Conservation (phyloP, 2,329 filamentous ascomycete species). For the Pseudopyrenochaeta lycopersici region DNA sequence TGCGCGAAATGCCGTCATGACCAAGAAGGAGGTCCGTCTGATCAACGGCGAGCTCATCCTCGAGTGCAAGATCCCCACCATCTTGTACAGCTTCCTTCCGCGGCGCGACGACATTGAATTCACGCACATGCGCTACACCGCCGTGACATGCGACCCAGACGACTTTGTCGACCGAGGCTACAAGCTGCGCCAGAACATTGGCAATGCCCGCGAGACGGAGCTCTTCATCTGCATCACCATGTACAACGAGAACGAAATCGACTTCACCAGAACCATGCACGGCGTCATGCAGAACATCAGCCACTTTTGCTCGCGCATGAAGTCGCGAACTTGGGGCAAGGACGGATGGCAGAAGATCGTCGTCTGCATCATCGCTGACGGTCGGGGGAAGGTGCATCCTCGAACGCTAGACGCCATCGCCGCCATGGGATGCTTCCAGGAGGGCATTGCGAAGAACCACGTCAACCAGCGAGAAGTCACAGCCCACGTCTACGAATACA, state of each 20-base stretch:
- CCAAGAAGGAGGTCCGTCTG: constrained; percentile 91
- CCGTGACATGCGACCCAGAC: constrained; percentile 96
- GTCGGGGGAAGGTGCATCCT: constrained; percentile 90
- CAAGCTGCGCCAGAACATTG: constrained; percentile 90
- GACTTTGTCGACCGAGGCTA: constrained; percentile 90
- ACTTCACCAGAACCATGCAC: constrained; percentile 98
- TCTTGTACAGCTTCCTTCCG: constrained; percentile 95
- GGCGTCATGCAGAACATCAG: constrained; percentile 98
- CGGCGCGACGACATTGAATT: constrained; percentile 94
- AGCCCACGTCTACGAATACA: constrained; percentile 98
- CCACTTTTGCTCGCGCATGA: constrained; percentile 92
- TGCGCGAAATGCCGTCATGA: constrained; percentile 85
- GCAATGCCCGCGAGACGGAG: constrained; percentile 89
- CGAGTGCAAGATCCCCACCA: constrained; percentile 99
- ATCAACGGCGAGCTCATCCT: constrained; percentile 98
- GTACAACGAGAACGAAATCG: constrained; percentile 98
- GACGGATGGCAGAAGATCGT: constrained; percentile 99
- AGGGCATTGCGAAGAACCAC: constrained; percentile 97
- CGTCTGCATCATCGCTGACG: constrained; percentile 94
- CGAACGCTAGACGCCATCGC: constrained; percentile 92
- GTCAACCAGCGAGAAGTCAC: constrained; percentile 97
- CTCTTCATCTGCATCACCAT: constrained; percentile 97
- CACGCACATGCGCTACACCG: constrained; percentile 98
- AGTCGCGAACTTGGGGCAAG: constrained; percentile 96
- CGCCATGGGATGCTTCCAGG: constrained; percentile 97